Percentiles rank a stretch among this genome's conserved stretches.
phyloP scores from a whole-genome alignment of 2,329 filamentous ascomycete genomes.

The Stachybotrys echinatus region DNA sequence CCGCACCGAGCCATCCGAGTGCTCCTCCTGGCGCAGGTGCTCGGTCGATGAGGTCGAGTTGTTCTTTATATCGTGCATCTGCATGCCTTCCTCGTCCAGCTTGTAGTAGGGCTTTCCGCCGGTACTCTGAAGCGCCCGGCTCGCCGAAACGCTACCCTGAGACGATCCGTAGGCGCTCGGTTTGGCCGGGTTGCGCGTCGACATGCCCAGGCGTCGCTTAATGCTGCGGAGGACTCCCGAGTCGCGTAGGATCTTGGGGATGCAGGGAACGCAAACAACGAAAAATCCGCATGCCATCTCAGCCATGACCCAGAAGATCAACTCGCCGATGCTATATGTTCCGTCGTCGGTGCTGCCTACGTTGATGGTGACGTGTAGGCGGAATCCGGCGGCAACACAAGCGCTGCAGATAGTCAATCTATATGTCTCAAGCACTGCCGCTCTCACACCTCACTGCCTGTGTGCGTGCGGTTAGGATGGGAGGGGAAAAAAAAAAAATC shows the following conservation, averaged over 20 bases:
- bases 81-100: background rate
- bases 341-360: no score
- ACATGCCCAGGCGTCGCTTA: constrained; percentile 13
- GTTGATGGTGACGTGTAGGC: no score
- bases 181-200: background rate
- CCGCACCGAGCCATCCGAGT: background rate
- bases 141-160: background rate
- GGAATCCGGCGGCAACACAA: no score
- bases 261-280: no score
- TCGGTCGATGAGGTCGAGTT: background rate
- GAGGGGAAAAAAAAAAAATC: no score
- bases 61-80: background rate
- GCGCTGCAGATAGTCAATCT: no score
- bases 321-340: no score
- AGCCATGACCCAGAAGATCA: no score
- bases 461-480: no score
- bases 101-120: background rate
- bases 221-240: constrained; percentile 10
- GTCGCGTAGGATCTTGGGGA: constrained; percentile 17
- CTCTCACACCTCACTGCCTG: no score
- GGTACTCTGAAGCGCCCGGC: background rate
- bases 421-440: no score
- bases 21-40: background rate
- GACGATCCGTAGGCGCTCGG: background rate
- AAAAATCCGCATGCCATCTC: no score